Percentiles rank a stretch among this genome's conserved stretches.
Conservation (phyloP, 2,329 filamentous ascomycete species). For the Xylaria sp. region DNA sequence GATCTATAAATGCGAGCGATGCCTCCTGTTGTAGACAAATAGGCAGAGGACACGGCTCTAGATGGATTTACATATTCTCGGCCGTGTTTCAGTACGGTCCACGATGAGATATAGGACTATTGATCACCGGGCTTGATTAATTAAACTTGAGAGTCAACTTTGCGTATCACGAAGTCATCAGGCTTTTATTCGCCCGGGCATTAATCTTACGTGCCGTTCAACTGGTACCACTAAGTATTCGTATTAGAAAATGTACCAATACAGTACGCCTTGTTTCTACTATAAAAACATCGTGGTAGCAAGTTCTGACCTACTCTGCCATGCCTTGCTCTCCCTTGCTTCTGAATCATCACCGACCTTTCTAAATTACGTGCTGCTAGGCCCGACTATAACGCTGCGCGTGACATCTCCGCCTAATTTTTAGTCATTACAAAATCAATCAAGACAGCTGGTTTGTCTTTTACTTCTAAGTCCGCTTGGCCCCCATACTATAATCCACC, state of each 20-base stretch:
- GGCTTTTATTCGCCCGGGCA: slow-evolving; percentile 3
- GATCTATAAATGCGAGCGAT: not conserved
- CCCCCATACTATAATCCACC: not conserved
- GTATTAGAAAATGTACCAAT: not conserved
- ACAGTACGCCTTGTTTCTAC: not conserved
- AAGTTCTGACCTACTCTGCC: too few species aligned
- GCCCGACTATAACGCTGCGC: not conserved
- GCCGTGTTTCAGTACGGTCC: not conserved
- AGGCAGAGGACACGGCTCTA: not conserved
- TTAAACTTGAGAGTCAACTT: slow-evolving; percentile 6
- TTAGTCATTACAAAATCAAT: not conserved
- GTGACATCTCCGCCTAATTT: not conserved
- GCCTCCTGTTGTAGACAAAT: not conserved
- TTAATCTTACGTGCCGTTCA: slow-evolving; percentile 3
- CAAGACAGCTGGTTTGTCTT: slow-evolving; percentile 6
- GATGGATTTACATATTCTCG: not conserved
- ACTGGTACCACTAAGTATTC: slow-evolving; percentile 1
- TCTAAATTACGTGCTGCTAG: not conserved
- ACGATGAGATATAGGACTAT: not conserved
- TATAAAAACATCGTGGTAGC: not conserved
- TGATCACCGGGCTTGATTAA: not conserved
- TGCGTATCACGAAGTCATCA: slow-evolving; percentile 14
- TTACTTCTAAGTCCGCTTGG: not conserved
- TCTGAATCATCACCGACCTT: slow-evolving; percentile 7
- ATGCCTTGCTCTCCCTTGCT: slow-evolving; percentile 2